Evolutionary conservation across 1,139 yeast species (phyloP), one percentile per base, ranked within the genome.

Genomic region (Debaryomyces nepalensis): DNA sequence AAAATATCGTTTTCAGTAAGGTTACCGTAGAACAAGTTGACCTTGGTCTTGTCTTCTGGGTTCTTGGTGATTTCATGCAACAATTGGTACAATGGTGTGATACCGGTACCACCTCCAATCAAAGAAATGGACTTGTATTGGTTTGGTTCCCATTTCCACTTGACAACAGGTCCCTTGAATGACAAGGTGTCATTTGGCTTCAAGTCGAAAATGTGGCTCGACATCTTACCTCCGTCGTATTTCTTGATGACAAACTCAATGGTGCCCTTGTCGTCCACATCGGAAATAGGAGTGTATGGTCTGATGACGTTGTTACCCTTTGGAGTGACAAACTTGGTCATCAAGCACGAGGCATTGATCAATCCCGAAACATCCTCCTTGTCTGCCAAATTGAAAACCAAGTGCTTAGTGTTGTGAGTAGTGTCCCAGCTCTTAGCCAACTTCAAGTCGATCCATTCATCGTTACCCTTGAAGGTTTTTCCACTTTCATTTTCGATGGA

Each of bases 81-180:
- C 60, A 90, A 86, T 72, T 90, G 97, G 67, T 83, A 87, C 82
- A 91, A 87, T 55, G 98, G 98, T 23, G 97, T 87, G 58, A 90
- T 87, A 54, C 96, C 97, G 34, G 96, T 87, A 59, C 99, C 99
- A 55, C 97, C 97, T 32, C 97, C 96, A 53, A 93, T 83, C 90
- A 93, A 90, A 44, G 86, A 87, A 53, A 88, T 79, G 43, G 79
- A 76, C 47, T 79, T 73, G 50, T 82, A 84, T 79, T 87, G 84
- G 64, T 89, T 89, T 54, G 95, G 89, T 59, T 80, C 79, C 91
- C 96, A 89, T 63, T 86, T 82, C 89, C 95, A 91, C 76, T 95
- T 95, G 57, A 79, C 77, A 57, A 90, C 79, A 53, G 99, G 99
- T 31, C 99, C 99, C 75, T 90, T 91, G 78, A 95, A 87, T 8